phyloP scores from a whole-genome alignment of 768 basidiomycete species.

The Lyophyllum atratum region DNA sequence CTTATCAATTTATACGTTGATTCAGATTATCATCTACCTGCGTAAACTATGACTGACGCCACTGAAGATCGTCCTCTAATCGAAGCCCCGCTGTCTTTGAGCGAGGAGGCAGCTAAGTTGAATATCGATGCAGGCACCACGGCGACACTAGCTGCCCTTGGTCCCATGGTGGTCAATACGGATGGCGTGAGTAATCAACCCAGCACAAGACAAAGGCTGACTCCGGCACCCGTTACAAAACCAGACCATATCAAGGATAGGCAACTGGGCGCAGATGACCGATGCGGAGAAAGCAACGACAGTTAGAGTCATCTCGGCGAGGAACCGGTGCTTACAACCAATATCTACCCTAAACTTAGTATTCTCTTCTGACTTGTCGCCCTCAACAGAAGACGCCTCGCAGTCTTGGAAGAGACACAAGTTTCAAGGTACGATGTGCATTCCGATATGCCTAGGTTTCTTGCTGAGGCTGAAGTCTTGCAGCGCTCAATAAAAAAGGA shows the following conservation, averaged over 20 bases:
- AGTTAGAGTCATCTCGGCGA: conserved; percentile 50
- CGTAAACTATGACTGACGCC: conserved; percentile 6
- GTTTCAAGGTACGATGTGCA: no score
- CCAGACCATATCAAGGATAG: conserved; percentile 66
- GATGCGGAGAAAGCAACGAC: conserved; percentile 58
- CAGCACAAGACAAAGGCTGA: neutral
- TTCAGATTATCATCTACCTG: no score
- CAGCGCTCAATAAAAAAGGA: no score
- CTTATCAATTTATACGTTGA: no score
- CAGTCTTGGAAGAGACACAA: no score
- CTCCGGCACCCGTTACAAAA: neutral
- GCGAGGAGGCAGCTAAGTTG: conserved; percentile 8
- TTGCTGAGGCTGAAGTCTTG: no score
- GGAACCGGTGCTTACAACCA: conserved; percentile 42
- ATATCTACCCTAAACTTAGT: neutral
- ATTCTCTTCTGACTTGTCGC: no score
- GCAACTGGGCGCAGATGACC: conserved; percentile 64
- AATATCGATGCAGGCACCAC: conserved; percentile 20
- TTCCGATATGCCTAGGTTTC: no score
- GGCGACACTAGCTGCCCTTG: conserved; percentile 58
- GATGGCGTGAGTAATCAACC: conserved; percentile 51
- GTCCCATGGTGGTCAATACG: conserved; percentile 69
- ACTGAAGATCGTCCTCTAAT: neutral
- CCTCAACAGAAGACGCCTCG: no score
- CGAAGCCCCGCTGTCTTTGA: neutral